A percentile compares a stretch with the other conserved stretches of the same genome.
These are phyloP conservation scores for Orychophragmus violaceus DNA, from an alignment of 345 rosid genomes.

Conservation along the genomic window DNA sequence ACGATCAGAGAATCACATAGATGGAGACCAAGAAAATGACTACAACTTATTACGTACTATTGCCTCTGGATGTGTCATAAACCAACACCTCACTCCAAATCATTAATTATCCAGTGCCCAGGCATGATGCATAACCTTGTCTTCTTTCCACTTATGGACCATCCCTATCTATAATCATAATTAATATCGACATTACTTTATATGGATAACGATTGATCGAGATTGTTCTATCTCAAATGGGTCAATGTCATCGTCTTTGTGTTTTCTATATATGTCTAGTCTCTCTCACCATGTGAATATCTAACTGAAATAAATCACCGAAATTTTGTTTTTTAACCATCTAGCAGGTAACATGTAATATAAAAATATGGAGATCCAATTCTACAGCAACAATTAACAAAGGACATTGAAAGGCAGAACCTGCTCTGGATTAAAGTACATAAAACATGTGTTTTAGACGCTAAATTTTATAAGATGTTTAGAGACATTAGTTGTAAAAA, in stretches of 20 bases:
- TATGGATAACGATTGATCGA: constrained; percentile 21
- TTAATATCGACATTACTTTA: constrained; percentile 25
- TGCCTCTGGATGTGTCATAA: constrained; percentile 15
- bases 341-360: not conserved
- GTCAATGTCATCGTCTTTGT: constrained; percentile 27
- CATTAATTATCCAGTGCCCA: constrained; percentile 4
- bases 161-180: not conserved
- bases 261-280: constrained; percentile 3
- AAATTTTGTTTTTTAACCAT: not conserved
- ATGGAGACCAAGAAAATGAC: constrained; percentile 15
- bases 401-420: too few relatives aligned
- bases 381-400: too few relatives aligned
- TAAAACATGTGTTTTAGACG: too few relatives aligned
- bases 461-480: too few relatives aligned
- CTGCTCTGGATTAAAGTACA: too few relatives aligned
- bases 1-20: not conserved
- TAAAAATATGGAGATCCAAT: too few relatives aligned
- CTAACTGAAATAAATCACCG: not conserved
- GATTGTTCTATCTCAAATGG: constrained; percentile 11
- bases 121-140: constrained; percentile 22
- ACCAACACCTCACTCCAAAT: constrained; percentile 7
- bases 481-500: too few relatives aligned
- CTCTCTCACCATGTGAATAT: constrained; percentile 22
- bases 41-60: not conserved
- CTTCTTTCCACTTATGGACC: constrained; percentile 22